Evolutionary conservation across 2,329 filamentous ascomycete species (phyloP), one percentile per base, ranked within the genome.

Genomic region (Gaeumannomyces sp.): DNA sequence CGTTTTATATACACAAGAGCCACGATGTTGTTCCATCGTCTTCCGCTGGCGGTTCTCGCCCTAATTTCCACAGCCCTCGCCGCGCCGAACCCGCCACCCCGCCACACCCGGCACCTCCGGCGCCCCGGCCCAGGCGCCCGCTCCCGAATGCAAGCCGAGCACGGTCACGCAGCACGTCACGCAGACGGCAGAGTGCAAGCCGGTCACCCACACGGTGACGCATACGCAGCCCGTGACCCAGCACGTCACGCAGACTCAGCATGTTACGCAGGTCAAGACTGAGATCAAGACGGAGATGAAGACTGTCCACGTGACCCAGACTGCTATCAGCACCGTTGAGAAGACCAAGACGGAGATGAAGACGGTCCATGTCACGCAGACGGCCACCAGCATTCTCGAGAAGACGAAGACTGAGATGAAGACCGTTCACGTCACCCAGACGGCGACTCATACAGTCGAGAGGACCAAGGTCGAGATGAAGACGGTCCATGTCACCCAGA

Each of bases 11-110:
- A 38, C 35, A 38, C 11, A 38, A 19, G 35, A 38, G 35, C 14
- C 58, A 60, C 19, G 28, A 28, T 60, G 56, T 25, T 25, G 56
- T 25, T 58, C 4, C 58, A 60, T 31, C 58, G 19, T 28, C 58
- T 59, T 22, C 58, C 58, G 19, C 58, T 31, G 19, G 58, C 29
- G 19, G 27, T 60, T 29, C 58, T 60, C 28, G 19, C 58, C 58
- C 58, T 60, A 27, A 60, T 60, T 19, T 27, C 58, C 58, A 10
- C 28, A 31, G 58, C 58, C 58, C 25, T 60, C 58, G 58, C 58
- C 58, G 29, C 58, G 25, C 58, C 58, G 29, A 27, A 14, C 19
- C 58, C 58, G 29, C 8, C 13, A 25, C 50, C 50, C 11, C 50
- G 19, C 6, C 50, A 56, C 19, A 56, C 19, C 25, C 50, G 50